These are phyloP conservation scores for Neostapfia colusana DNA, from an alignment of 176 grass and related monocot genomes.

Conservation along the genomic window DNA sequence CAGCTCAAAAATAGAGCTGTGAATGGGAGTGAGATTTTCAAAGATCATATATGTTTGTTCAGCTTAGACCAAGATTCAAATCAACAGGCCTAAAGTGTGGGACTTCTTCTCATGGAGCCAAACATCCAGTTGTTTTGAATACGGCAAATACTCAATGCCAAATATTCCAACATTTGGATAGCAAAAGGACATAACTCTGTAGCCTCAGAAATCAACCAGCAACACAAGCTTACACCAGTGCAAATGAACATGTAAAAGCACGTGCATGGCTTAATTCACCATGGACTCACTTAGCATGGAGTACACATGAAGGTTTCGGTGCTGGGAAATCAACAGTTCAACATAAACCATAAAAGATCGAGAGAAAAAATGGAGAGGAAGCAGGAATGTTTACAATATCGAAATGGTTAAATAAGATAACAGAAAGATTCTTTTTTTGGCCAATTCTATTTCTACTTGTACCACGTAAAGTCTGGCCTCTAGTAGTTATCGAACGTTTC, in stretches of 20 bases:
- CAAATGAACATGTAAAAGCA: neutral
- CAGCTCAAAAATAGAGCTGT: neutral
- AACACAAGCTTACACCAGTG: neutral
- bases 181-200: neutral
- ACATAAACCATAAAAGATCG: too few relatives aligned
- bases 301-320: too few relatives aligned
- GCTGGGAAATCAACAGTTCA: too few relatives aligned
- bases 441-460: too few relatives aligned
- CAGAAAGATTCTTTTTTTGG: too few relatives aligned
- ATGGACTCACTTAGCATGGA: slow-evolving; percentile 7
- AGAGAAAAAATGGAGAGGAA: too few relatives aligned
- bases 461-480: too few relatives aligned
- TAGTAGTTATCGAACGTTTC: too few relatives aligned
- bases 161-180: slow-evolving; percentile 11
- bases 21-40: neutral
- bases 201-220: neutral
- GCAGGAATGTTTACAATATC: too few relatives aligned
- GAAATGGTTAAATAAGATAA: too few relatives aligned
- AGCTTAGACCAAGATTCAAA: slow-evolving; percentile 16
- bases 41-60: neutral
- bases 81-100: neutral
- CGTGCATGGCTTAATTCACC: neutral
- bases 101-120: neutral
- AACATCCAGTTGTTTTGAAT: neutral
- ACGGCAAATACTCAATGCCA: slow-evolving; percentile 11